Percentiles rank a stretch among this genome's conserved stretches.
These are phyloP conservation scores for Cladophialophora bantiana DNA, from an alignment of 2,329 filamentous ascomycete genomes.

Conservation along the genomic window DNA sequence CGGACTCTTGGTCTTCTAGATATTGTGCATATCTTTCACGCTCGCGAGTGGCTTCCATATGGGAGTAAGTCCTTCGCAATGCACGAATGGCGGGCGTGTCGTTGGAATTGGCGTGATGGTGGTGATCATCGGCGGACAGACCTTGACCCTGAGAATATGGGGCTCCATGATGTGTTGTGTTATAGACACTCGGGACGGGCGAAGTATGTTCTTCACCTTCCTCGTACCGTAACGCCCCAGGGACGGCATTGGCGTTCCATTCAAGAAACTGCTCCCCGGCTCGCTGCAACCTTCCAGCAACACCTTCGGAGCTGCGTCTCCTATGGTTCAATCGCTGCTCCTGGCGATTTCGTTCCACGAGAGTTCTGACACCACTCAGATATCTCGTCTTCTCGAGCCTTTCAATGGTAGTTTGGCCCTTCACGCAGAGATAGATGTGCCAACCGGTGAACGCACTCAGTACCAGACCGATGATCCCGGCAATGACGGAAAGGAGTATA, in stretches of 20 bases:
- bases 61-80: slow-evolving; percentile 51
- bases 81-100: slow-evolving; percentile 52
- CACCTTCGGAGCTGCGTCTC: slow-evolving; percentile 44
- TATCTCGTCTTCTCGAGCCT: slow-evolving; percentile 96
- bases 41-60: slow-evolving; percentile 68
- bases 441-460: slow-evolving; percentile 87
- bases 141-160: slow-evolving; percentile 20
- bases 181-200: slow-evolving; percentile 39
- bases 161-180: slow-evolving; percentile 10
- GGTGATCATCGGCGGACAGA: slow-evolving; percentile 10
- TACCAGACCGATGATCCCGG: slow-evolving; percentile 90
- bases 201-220: slow-evolving; percentile 73
- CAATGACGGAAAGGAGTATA: slow-evolving; percentile 83
- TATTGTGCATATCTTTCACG: slow-evolving; percentile 77
- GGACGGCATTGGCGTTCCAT: slow-evolving; percentile 80
- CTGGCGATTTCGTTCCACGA: slow-evolving; percentile 69
- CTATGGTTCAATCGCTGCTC: slow-evolving; percentile 57
- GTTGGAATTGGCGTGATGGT: slow-evolving; percentile 4
- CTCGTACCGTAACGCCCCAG: slow-evolving; percentile 79
- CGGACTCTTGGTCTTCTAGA: slow-evolving; percentile 86
- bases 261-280: slow-evolving; percentile 78
- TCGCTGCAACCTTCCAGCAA: slow-evolving; percentile 57
- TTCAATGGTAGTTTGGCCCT: slow-evolving; percentile 92
- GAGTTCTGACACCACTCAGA: slow-evolving; percentile 76
- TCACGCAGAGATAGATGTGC: slow-evolving; percentile 82